Base-by-base conservation (phyloP, 2,329 filamentous ascomycete genomes). In the Talaromyces sp. region DNA sequence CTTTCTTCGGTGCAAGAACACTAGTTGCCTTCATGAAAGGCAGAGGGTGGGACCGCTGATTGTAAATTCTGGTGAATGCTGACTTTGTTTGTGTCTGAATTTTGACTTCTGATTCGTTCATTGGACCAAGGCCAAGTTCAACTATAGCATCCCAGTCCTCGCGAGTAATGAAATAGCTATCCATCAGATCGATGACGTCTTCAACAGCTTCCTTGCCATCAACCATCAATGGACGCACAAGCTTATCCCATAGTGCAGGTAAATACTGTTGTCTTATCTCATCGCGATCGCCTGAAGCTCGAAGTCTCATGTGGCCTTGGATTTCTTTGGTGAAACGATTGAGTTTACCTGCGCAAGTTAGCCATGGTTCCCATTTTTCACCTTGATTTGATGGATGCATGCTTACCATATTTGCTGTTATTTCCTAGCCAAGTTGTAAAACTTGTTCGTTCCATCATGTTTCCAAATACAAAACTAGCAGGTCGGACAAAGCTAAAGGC, bases 391-490 rank as follows among this genome's bases (percentile, higher is more conserved):
- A 22, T 40, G 11, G 58, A 15, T 25, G 19, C 41, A 35, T 19
- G 37, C 74, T 85, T 89, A 76, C 86, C 84, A 62, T 84, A 81
- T 70, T 91, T 96, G 77, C 92, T 97, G 74, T 96, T 95, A 72
- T 96, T 94, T 67, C 94, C 94, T 51, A 99, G 84, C 94, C 94
- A 99, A 6, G 84, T 82, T 0, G 94, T 94, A 70, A 99, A 99
- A 41, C 81, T 80, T 36, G 90, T 88, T 59, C 82, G 77, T 3
- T 83, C 83, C 62, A 84, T 80, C 65, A 95, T 83, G 66, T 88
- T 87, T 40, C 94, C 94, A 53, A 90, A 84, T 10, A 94, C 81
- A 69, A 89, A 96, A 72, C 91, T 96, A 7, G 94, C 88, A 4
- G 94, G 94, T 25, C 89, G 82, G 22, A 99, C 93, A 56, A 96